Evolutionary conservation across 495 filamentous ascomycete species (phyloP).

Genomic region (Pyronema omphalodes): DNA sequence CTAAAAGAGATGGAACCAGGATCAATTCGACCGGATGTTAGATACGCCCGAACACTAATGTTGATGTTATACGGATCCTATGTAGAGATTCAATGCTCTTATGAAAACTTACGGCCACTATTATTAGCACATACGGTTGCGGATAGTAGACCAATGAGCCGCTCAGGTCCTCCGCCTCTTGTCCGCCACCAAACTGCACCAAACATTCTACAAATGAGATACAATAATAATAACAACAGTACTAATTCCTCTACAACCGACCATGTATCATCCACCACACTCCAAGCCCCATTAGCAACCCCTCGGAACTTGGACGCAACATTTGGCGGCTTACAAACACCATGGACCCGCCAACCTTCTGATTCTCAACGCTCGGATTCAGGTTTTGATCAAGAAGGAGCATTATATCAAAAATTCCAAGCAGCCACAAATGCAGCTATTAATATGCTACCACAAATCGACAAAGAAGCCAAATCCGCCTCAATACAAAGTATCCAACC

Average conservation of each 20-base stretch:
- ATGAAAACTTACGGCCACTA: constrained; percentile 18
- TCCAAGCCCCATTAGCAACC: constrained; percentile 10
- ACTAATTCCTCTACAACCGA: neutral
- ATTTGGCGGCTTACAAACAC: constrained; percentile 15
- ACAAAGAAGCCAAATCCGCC: constrained; percentile 18
- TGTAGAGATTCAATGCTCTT: constrained; percentile 42
- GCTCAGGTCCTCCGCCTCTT: neutral
- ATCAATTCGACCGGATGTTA: constrained; percentile 37
- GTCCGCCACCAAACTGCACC: neutral
- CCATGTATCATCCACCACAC: neutral
- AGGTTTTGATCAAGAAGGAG: constrained; percentile 19
- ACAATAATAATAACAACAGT: neutral
- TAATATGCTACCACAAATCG: constrained; percentile 17
- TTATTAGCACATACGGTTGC: constrained; percentile 6
- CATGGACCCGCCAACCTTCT: constrained; percentile 4
- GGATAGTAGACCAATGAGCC: neutral
- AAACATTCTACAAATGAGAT: neutral
- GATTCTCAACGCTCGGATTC: constrained; percentile 18
- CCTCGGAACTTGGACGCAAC: constrained; percentile 10
- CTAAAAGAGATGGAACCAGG: constrained; percentile 52
- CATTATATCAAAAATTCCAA: constrained; percentile 19
- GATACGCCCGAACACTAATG: constrained; percentile 65
- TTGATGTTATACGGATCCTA: constrained; percentile 64
- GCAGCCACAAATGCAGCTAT: constrained; percentile 19
- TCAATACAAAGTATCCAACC: constrained; percentile 16